Evolutionary conservation across 352 stramenopile genomes (phyloP).

Genomic region (Phytophthora agathidicida): DNA sequence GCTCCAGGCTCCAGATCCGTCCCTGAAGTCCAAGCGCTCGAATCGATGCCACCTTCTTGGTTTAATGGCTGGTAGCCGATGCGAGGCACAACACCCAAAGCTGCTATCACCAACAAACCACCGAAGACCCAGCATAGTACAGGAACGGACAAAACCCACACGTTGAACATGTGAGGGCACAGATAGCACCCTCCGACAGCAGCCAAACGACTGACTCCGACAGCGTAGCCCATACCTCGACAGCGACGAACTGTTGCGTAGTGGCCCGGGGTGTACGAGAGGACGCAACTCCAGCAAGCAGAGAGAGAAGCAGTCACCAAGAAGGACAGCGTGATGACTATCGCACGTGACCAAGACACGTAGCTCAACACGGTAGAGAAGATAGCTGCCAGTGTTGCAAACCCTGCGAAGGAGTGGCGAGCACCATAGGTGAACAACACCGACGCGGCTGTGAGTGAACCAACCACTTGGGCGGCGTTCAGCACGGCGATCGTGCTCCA

Average conservation of each 20-base stretch:
- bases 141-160: conserved; percentile 35
- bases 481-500: conserved; percentile 26
- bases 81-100: conserved; percentile 8
- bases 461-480: conserved; percentile 28
- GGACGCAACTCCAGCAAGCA: conserved; percentile 33
- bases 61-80: conserved; percentile 12
- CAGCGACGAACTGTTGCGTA: conserved; percentile 15
- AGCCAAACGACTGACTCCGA: conserved; percentile 31
- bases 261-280: conserved; percentile 24
- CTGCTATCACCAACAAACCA: conserved; percentile 14
- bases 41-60: conserved; percentile 10
- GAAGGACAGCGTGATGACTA: conserved; percentile 17
- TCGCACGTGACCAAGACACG: conserved; percentile 21
- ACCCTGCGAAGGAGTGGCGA: conserved; percentile 20
- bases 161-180: conserved; percentile 43
- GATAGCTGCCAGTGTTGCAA: conserved; percentile 11
- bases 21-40: background rate
- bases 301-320: conserved; percentile 26
- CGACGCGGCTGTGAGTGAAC: conserved; percentile 23
- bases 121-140: conserved; percentile 31
- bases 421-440: conserved; percentile 20
- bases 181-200: conserved; percentile 30
- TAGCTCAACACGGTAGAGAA: conserved; percentile 28
- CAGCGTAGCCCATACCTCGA: conserved; percentile 34
- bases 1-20: conserved; percentile 13